Percentiles rank a stretch among this genome's conserved stretches.
phyloP scores from a whole-genome alignment of 2,329 filamentous ascomycete species.

The Lachnellula hyalina region DNA sequence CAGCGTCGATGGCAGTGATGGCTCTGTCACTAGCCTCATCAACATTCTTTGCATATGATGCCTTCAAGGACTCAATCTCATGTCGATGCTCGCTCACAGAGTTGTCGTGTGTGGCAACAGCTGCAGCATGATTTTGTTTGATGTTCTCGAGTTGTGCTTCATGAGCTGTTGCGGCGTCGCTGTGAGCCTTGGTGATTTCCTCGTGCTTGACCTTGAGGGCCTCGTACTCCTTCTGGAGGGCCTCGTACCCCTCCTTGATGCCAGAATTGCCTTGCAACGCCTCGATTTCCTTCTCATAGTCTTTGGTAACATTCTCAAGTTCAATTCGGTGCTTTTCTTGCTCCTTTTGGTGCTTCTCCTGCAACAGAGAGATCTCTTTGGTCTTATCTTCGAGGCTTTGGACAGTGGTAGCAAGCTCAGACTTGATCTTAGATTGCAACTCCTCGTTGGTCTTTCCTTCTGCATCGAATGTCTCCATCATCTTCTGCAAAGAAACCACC shows the following conservation, averaged over 20 bases:
- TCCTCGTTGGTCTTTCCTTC: slow-evolving; percentile 34
- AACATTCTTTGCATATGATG: slow-evolving; percentile 54
- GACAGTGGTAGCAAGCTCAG: slow-evolving; percentile 24
- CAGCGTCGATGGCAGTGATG: slow-evolving; percentile 42
- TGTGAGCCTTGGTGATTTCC: slow-evolving; percentile 26
- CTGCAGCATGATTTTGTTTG: slow-evolving; percentile 26
- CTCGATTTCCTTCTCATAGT: slow-evolving; percentile 62
- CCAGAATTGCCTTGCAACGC: slow-evolving; percentile 57
- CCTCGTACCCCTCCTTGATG: slow-evolving; percentile 59
- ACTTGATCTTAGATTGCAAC: slow-evolving; percentile 23
- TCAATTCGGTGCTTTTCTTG: slow-evolving; percentile 53
- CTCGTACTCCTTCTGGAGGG: slow-evolving; percentile 55
- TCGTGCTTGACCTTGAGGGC: slow-evolving; percentile 53
- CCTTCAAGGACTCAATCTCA: slow-evolving; percentile 49
- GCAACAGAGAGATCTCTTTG: slow-evolving; percentile 40
- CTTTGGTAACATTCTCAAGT: slow-evolving; percentile 52
- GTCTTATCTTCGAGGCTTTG: slow-evolving; percentile 29
- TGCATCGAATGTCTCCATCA: slow-evolving; percentile 43
- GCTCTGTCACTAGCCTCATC: slow-evolving; percentile 50
- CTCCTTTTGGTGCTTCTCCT: slow-evolving; percentile 48
- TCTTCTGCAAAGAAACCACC: slow-evolving; percentile 43
- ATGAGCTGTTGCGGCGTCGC: slow-evolving; percentile 5
- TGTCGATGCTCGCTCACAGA: slow-evolving; percentile 50
- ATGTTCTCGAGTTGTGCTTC: slow-evolving; percentile 13
- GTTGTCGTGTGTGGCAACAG: slow-evolving; percentile 33